These are phyloP conservation scores for Candida patagonica DNA, from an alignment of 805 yeast genomes.

Conservation along the genomic window DNA sequence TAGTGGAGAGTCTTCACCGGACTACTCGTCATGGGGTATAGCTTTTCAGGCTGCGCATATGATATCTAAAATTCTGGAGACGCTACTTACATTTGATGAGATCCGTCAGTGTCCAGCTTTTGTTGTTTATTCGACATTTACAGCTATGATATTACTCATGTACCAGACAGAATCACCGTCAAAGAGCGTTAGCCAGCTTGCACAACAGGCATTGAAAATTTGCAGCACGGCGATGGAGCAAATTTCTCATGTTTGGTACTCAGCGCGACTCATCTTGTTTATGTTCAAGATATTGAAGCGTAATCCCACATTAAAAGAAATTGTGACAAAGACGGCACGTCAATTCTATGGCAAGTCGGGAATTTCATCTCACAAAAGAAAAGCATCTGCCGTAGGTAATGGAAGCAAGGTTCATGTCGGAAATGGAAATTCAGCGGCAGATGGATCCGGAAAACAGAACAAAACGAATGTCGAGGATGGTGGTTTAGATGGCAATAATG, in stretches of 20 bases:
- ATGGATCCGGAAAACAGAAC: not conserved
- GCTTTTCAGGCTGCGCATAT: slow-evolving; percentile 76
- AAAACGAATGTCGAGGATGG: not conserved
- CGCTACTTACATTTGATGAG: slow-evolving; percentile 41
- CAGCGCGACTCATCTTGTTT: slow-evolving; percentile 42
- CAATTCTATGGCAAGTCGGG: too few relatives aligned
- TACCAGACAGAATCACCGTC: slow-evolving; percentile 47
- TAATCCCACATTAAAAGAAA: slow-evolving; percentile 18
- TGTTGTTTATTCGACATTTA: slow-evolving; percentile 48
- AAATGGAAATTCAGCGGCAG: not conserved
- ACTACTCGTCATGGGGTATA: slow-evolving; percentile 68
- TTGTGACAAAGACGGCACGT: slow-evolving; percentile 14
- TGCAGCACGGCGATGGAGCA: slow-evolving; percentile 30
- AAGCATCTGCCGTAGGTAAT: not conserved
- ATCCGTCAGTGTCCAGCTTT: slow-evolving; percentile 48
- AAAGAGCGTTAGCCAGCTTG: slow-evolving; percentile 29
- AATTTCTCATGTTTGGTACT: slow-evolving; percentile 44
- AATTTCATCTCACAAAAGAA: too few relatives aligned
- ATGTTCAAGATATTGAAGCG: slow-evolving; percentile 35
- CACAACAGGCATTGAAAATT: slow-evolving; percentile 28
- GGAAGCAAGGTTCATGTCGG: not conserved
- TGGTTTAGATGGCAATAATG: not conserved
- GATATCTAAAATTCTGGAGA: slow-evolving; percentile 55
- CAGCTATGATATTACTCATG: slow-evolving; percentile 62
- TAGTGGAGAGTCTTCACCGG: slow-evolving; percentile 11